Base-by-base conservation (phyloP, 2,329 filamentous ascomycete genomes). In the Aspergillus sp. region DNA sequence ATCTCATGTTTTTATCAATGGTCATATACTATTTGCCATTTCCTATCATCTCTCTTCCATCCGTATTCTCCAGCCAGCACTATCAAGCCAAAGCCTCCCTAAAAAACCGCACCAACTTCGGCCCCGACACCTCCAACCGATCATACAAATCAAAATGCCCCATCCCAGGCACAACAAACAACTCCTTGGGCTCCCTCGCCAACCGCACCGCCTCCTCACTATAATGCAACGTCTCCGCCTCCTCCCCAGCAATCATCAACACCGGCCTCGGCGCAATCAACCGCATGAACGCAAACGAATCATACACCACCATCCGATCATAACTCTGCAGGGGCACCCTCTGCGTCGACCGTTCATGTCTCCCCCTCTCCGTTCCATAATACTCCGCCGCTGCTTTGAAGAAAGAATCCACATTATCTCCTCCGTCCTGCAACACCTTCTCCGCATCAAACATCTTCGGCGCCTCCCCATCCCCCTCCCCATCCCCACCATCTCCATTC, bases 141-240 rank as follows among this genome's bases (percentile, higher is more conserved):
- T 72, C 71, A 58, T 73, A 72, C 13, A 71, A 57, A 58, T 68
- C 70, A 10, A 68, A 61, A 57, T 73, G 71, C 5, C 58, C 68
- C 61, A 55, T 63, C 4, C 69, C 68, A 21, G 63, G 17, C 17
- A 71, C 57, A 8, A 68, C 47, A 49, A 65, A 64, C 27, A 73
- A 44, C 55, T 73, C 70, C 57, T 72, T 73, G 0, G 70, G 70
- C 54, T 69, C 68, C 32, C 62, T 58, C 1, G 70, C 70, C 21
- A 13, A 30, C n/a, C 50, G 64, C 23, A 72, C 61, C 1, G 64
- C 69, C 6, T 51, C 59, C 50, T 63, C 50, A 54, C 68, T 71
- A 41, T 61, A 71, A 32, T 66, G 62, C 47, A 65, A 38, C 27
- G 68, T 71, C 42, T 64, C 61, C 7, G 71, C 70, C 23, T 64